Conservation (phyloP, 768 basidiomycete species). For the button mushroom (Agaricus bisporus) region DNA sequence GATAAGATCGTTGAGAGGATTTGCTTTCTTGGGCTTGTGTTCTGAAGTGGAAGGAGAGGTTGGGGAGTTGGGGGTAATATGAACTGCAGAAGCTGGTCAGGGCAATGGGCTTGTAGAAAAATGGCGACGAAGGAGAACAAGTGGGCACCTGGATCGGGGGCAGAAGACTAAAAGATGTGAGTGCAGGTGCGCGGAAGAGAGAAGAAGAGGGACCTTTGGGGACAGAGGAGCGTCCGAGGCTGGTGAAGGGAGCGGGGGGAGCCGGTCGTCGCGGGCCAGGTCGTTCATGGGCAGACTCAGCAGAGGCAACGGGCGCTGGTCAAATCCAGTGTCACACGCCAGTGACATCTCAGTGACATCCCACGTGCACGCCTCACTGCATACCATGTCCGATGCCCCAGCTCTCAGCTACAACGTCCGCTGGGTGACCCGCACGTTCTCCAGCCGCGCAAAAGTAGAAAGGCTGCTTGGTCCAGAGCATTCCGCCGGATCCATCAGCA, state of each 20-base stretch:
- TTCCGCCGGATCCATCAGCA: constrained; percentile 42
- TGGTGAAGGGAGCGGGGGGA: not conserved
- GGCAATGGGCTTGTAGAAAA: constrained; percentile 10
- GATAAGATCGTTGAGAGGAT: constrained; percentile 87
- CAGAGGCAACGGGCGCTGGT: not conserved
- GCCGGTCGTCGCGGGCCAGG: not conserved
- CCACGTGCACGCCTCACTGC: too few relatives aligned
- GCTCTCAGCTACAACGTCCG: constrained; percentile 23
- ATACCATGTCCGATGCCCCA: constrained; percentile 1
- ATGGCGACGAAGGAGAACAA: constrained; percentile 4
- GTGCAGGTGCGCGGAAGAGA: not conserved
- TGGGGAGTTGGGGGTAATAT: constrained; percentile 32
- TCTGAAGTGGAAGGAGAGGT: constrained; percentile 25
- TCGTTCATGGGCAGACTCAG: constrained; percentile 9
- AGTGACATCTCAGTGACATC: not conserved
- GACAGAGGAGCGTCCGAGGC: constrained; percentile 8
- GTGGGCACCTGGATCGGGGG: constrained; percentile 20
- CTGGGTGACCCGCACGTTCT: constrained; percentile 40
- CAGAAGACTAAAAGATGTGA: constrained; percentile 8
- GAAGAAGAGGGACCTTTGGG: not conserved
- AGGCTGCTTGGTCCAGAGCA: constrained; percentile 47
- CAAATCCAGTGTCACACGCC: not conserved
- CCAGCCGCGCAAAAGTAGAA: constrained; percentile 32
- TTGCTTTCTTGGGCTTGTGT: constrained; percentile 55
- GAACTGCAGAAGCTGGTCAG: constrained; percentile 18